phyloP scores from a whole-genome alignment of 73 alveolate species.

The Stentor coeruleus region DNA sequence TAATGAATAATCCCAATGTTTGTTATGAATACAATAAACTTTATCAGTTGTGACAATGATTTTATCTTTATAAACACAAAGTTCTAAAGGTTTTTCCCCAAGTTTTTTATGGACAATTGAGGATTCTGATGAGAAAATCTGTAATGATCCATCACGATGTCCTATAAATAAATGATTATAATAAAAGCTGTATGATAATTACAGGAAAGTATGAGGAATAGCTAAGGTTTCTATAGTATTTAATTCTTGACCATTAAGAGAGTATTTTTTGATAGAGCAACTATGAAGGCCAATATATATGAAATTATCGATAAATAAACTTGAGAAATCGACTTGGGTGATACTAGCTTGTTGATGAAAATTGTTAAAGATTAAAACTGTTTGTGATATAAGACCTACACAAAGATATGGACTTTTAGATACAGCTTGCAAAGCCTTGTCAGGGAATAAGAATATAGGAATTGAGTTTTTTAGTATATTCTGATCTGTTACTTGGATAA shows the following conservation, averaged over 20 bases:
- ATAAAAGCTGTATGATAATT: not conserved
- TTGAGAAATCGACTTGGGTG: not conserved
- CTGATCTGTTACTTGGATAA: not conserved
- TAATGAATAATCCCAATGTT: not conserved
- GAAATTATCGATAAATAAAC: not conserved
- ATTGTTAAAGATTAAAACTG: too few relatives aligned
- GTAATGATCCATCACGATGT: not conserved
- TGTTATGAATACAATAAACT: too few relatives aligned
- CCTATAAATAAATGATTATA: too few relatives aligned
- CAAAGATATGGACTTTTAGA: not conserved
- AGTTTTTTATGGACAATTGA: too few relatives aligned
- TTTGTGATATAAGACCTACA: not conserved
- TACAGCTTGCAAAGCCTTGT: not conserved
- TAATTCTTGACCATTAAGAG: not conserved
- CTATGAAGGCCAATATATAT: not conserved
- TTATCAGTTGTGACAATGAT: not conserved
- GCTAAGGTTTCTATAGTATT: not conserved
- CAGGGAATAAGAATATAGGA: not conserved
- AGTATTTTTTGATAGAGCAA: not conserved
- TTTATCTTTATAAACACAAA: not conserved
- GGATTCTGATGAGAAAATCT: not conserved
- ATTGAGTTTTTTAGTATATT: too few relatives aligned
- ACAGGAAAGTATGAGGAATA: not conserved
- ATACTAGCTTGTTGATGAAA: not conserved
- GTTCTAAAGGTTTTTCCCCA: not conserved